phyloP scores from a whole-genome alignment of 2,329 filamentous ascomycete species.

The Grosmannia serpens region DNA sequence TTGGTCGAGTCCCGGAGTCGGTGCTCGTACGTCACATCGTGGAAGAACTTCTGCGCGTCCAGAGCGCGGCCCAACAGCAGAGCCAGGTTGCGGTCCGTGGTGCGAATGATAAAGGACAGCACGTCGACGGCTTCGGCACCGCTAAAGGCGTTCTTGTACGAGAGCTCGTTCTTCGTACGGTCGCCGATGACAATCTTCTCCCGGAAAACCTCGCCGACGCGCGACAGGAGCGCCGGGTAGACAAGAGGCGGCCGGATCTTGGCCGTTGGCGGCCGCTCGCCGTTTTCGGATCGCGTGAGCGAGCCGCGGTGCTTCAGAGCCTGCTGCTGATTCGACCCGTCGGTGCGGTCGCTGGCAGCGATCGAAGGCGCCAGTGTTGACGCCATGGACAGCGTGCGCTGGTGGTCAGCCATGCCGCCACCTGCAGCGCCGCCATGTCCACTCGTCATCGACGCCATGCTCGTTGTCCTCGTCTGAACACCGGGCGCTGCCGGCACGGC shows the following conservation, averaged over 20 bases:
- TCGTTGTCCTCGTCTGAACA: slow-evolving; percentile 43
- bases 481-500: slow-evolving; percentile 25
- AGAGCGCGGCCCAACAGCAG: slow-evolving; percentile 81
- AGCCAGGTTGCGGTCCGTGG: slow-evolving; percentile 88
- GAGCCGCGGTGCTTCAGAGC: slow-evolving; percentile 44
- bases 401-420: slow-evolving; percentile 15
- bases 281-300: slow-evolving; percentile 38
- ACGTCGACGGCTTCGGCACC: slow-evolving; percentile 93
- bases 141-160: slow-evolving; percentile 95
- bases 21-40: slow-evolving; percentile 97
- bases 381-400: slow-evolving; percentile 80
- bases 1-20: slow-evolving; percentile 83
- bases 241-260: slow-evolving; percentile 71
- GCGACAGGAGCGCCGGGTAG: slow-evolving; percentile 87
- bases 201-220: slow-evolving; percentile 83
- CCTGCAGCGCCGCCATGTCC: slow-evolving; percentile 26
- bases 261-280: slow-evolving; percentile 45
- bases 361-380: slow-evolving; percentile 63
- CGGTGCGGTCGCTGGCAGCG: slow-evolving; percentile 43
- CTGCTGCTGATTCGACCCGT: slow-evolving; percentile 13
- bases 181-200: slow-evolving; percentile 79
- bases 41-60: slow-evolving; percentile 97
- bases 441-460: slow-evolving; percentile 24
- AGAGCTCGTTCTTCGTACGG: slow-evolving; percentile 88
- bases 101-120: slow-evolving; percentile 92